Base-by-base conservation (phyloP, 1,284 basidiomycete species). In the Mycena citricolor region DNA sequence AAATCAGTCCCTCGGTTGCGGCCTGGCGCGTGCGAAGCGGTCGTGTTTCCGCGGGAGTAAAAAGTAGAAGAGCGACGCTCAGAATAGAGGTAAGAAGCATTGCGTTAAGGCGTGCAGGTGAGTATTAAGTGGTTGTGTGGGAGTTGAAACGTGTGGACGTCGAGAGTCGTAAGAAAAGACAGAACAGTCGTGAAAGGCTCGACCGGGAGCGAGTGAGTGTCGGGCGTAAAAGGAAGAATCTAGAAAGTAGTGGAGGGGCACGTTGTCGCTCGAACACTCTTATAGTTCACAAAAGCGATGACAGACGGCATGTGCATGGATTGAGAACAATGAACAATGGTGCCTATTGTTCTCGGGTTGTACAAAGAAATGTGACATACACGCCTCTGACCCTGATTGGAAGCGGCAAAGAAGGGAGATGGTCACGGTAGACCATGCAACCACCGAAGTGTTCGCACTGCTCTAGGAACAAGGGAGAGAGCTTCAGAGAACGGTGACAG, bases 181-280 rank as follows among this genome's bases (percentile, higher is more conserved):
- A n/a, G n/a, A n/a, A n/a, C n/a, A n/a, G n/a, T n/a, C n/a, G n/a
- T n/a, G n/a, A n/a, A n/a, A n/a, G n/a, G 47, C 47, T 49, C 47
- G 47, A 20, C 47, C 47, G 34, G 47, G 47, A 49, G 47, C 47
- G 31, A 25, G 33, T 37, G 35, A 32, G 28, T 23, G 13, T 31
- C 24, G 24, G 32, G 29, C n/a, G 37, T 25, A 32, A 23, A n/a
- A 20, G 33, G 22, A 31, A 43, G 29, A 11, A 25, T 13, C 25
- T 20, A 37, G 22, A 13, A 22, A 4, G 2, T 8, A 23, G 21
- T 19, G 2, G 16, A 16, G 24, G 2, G 29, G 33, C n/a, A n/a
- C n/a, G n/a, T n/a, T n/a, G n/a, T n/a, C n/a, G n/a, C n/a, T n/a
- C n/a, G n/a, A n/a, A n/a, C n/a, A n/a, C n/a, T n/a, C n/a, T n/a